These are phyloP conservation scores for Penicillium sp. DNA, from an alignment of 2,329 filamentous ascomycete genomes.

Conservation along the genomic window DNA sequence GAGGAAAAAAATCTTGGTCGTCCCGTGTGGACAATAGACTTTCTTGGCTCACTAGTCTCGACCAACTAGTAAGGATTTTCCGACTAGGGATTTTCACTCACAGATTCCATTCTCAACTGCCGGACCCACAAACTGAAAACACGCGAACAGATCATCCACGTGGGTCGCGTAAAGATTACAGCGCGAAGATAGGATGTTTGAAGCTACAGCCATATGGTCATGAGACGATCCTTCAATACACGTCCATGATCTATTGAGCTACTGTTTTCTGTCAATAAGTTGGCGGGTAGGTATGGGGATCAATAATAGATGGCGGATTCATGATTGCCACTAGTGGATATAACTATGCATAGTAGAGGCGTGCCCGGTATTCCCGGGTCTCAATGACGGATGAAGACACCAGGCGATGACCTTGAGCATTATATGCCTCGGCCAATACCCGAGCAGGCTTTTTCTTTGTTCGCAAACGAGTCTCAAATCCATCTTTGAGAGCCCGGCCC, in stretches of 20 bases:
- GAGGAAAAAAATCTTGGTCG: not conserved
- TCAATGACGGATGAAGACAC: slow-evolving; percentile 1
- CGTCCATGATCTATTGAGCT: not conserved
- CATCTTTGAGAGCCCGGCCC: no score
- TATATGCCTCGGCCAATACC: slow-evolving; percentile 7
- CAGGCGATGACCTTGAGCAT: slow-evolving; percentile 1
- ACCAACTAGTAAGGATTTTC: not conserved
- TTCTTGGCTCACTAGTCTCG: not conserved
- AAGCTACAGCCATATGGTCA: not conserved
- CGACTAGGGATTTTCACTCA: not conserved
- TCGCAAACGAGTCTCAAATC: not conserved
- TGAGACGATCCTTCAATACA: not conserved
- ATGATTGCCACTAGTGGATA: not conserved
- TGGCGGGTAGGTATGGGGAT: not conserved
- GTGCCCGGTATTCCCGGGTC: not conserved
- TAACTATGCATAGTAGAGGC: not conserved
- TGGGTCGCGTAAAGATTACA: not conserved
- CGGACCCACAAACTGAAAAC: not conserved
- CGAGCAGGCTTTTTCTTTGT: slow-evolving; percentile 11
- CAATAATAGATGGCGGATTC: not conserved
- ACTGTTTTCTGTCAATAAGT: not conserved
- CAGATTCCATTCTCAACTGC: not conserved
- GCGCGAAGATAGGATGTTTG: not conserved
- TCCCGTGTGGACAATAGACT: not conserved
- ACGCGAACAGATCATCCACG: not conserved